Evolutionary conservation across 23 red algal genomes (phyloP), one percentile per base, ranked within the genome.

Genomic region (Chondrus crispus): DNA sequence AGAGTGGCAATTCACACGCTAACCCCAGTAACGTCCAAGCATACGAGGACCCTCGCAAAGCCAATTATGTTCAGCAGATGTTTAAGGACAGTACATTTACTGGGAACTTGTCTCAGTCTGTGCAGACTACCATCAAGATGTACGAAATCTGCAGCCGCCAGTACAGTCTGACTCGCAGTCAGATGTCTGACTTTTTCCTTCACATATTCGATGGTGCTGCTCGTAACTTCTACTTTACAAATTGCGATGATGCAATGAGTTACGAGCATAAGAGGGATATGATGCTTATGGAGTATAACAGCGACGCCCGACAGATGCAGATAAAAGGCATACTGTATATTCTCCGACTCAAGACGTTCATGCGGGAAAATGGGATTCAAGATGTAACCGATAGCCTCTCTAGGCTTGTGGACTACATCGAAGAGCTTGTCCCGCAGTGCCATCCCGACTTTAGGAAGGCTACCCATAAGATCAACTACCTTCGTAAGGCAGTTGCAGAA

Each of bases 111-210:
- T 53, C 5, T 32, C 85, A 90, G 72, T 90, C 85, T 10, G 79
- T 90, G 7, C 51, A 90, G 45, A 20, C 41, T 30, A 58, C 41
- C 33, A 20, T 79, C 13, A 42, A 62, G 30, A 62, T 50, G 2
- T 80, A 79, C 68, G 63, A 90, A 0, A 72, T 77, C 26, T 90
- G 85, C 52, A 47, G 69, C 45, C 85, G 68, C 35, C 85, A 77
- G 47, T 22, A 76, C 54, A 49, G 43, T 9, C 68, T 90, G 8
- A 79, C 12, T 66, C 37, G 18, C 12, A 29, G 20, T 7, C 85
- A 90, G 45, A 77, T 63, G 22, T n/a, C 85, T n/a, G 85, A 90
- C 55, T 90, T 48, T 1, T 76, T 90, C 40, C 53, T 76, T 11
- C 5, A 90, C 45, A 19, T 90, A 5, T 62, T 90, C 20, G 87